Base-by-base conservation (phyloP, 2,329 filamentous ascomycete species). In the Mycosphaerelloides madeirae region DNA sequence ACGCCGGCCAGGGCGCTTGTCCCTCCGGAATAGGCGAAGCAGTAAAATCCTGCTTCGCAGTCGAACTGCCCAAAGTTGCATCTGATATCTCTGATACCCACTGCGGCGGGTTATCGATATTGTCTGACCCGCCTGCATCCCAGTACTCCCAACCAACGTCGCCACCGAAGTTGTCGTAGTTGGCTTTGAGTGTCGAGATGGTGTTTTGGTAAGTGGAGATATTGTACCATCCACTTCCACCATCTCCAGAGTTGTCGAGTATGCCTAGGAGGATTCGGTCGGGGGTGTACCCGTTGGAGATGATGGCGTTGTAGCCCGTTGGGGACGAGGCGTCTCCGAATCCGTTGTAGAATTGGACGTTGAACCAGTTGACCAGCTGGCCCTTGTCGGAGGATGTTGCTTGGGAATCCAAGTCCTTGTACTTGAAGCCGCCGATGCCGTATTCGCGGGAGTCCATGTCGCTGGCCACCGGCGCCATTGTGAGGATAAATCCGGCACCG, bases 381-480 rank as follows among this genome's bases (percentile, higher is more conserved):
- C 60, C 56, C 15, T 54, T 52, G 37, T 41, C 29, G 3, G 52
- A 34, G 5, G 49, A 47, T 1, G 46, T 53, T 1, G 59, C 57
- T 46, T 54, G 38, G 18, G 38, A 31, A 33, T 61, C 58, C 19
- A 59, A 47, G 3, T 43, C 33, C 6, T 31, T 22, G 46, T 62
- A 58, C 16, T 32, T 39, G 48, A 62, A 59, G 14, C 58, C 58
- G 14, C 48, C 46, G 12, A 62, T 46, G 3, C 57, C 57, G 18
- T 41, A 37, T 14, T 41, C 49, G 5, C 12, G 11, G 9, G 53
- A 51, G 8, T 52, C 43, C 12, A 61, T 48, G 19, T 54, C 53
- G 0, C 57, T 55, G 8, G 60, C 59, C 3, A 63, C 60, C 19
- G 60, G 60, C 1, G 59, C 60, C 55, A 62, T 57, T n/a, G 59